Conservation (phyloP, 176 grass and related monocot species). For the sorghum (Sorghum bicolor) region DNA sequence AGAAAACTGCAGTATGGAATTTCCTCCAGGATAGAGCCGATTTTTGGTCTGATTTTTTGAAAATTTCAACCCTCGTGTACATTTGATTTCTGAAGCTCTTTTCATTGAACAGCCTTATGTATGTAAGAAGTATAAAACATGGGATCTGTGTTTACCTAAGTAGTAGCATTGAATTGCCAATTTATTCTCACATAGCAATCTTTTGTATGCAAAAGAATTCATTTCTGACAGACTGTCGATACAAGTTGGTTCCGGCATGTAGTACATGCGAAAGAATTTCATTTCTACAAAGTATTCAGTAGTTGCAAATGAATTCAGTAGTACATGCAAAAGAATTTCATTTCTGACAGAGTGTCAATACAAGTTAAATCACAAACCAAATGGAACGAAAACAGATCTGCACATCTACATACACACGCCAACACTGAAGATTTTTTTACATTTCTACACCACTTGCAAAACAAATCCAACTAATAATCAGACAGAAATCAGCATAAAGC, state of each 20-base stretch:
- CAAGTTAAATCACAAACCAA: conserved; percentile 9
- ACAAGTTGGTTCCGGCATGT: no score
- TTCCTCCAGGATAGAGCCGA: conserved; percentile 6
- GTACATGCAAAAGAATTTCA: background rate
- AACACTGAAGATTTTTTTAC: background rate
- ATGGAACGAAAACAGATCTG: background rate
- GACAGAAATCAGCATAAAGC: conserved; percentile 16
- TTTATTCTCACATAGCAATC: background rate
- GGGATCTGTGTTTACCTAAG: background rate
- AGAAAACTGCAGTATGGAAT: conserved; percentile 32
- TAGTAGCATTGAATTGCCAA: background rate
- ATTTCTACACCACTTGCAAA: conserved; percentile 34
- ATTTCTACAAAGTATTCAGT: no score
- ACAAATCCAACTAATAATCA: conserved; percentile 6
- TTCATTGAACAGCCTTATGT: background rate
- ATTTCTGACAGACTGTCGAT: no score
- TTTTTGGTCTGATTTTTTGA: conserved; percentile 1
- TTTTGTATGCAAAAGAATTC: background rate
- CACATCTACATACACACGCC: background rate
- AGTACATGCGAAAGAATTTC: no score
- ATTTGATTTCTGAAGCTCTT: background rate
- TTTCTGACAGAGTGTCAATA: background rate
- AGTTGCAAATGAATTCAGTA: background rate
- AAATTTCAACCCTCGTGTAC: background rate
- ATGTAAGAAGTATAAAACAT: background rate